Conservation (phyloP, 805 yeast genomes). For the Saccharomyces kudriavzevii region DNA sequence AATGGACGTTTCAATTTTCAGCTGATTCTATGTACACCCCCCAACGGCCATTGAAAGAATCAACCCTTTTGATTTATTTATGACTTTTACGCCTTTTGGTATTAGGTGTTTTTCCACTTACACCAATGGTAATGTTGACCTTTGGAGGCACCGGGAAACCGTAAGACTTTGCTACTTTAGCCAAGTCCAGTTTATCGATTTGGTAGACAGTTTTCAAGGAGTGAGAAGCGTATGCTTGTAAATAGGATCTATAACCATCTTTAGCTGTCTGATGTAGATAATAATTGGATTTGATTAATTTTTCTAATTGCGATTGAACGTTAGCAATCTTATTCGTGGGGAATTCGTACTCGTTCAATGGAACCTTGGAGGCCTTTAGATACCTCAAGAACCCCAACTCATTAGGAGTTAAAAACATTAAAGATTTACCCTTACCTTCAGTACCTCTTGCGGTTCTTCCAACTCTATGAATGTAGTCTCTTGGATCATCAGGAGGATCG, state of each 20-base stretch:
- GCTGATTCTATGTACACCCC: not conserved
- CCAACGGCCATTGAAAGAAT: not conserved
- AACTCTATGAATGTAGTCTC: conserved; percentile 97
- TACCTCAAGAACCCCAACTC: conserved; percentile 93
- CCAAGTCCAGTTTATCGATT: conserved; percentile 88
- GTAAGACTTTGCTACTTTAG: conserved; percentile 89
- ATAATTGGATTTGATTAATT: conserved; percentile 82
- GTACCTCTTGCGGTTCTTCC: conserved; percentile 98
- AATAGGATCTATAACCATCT: conserved; percentile 93
- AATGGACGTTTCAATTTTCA: not conserved
- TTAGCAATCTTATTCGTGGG: conserved; percentile 91
- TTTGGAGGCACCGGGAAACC: conserved; percentile 95
- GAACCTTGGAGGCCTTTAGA: conserved; percentile 93
- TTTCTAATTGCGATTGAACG: conserved; percentile 88
- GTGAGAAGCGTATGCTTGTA: conserved; percentile 96
- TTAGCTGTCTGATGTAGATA: conserved; percentile 93
- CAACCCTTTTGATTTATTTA: not conserved
- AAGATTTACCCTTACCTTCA: conserved; percentile 80
- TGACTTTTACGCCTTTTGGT: conserved; percentile 20
- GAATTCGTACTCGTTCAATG: conserved; percentile 94
- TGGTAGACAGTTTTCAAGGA: conserved; percentile 93
- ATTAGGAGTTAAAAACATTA: conserved; percentile 90
- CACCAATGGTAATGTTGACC: conserved; percentile 92
- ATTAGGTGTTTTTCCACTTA: conserved; percentile 61
- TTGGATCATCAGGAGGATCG: conserved; percentile 99